Evolutionary conservation across 495 filamentous ascomycete species (phyloP).

Genomic region (Neurospora sp.): DNA sequence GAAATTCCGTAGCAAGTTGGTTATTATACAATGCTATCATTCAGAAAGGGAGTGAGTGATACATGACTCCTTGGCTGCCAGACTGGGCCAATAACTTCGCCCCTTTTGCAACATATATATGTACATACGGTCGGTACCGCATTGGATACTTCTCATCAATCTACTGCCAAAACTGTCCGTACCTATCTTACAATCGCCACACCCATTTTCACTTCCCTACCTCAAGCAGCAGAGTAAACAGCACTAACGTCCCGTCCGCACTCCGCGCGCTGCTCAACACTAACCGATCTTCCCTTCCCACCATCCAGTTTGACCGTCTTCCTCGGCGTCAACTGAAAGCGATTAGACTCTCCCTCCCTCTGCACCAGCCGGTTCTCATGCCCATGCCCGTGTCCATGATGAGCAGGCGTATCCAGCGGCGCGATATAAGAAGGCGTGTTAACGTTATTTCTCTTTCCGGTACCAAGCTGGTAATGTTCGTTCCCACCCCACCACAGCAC

Average conservation of each 20-base stretch:
- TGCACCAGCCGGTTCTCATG: constrained; percentile 36
- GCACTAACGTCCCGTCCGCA: constrained; percentile 79
- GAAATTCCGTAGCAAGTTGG: neutral
- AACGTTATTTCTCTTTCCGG: constrained; percentile 75
- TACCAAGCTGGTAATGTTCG: constrained; percentile 87
- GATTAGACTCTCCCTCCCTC: constrained; percentile 50
- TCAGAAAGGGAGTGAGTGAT: neutral
- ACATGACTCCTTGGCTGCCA: neutral
- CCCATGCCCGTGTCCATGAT: constrained; percentile 1
- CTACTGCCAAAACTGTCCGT: neutral
- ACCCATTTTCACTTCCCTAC: neutral
- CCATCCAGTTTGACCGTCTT: constrained; percentile 56
- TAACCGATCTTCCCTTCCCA: constrained; percentile 54
- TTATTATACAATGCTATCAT: neutral
- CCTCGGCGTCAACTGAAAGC: constrained; percentile 79
- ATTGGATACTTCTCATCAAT: neutral
- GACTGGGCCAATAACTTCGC: neutral
- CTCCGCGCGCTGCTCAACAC: constrained; percentile 77
- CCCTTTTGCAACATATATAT: neutral
- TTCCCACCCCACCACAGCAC: constrained; percentile 91
- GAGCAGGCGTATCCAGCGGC: constrained; percentile 47
- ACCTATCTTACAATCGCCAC: neutral
- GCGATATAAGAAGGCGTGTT: constrained; percentile 66
- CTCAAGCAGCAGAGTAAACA: constrained; percentile 52
- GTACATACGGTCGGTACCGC: neutral